A percentile compares a stretch with the other conserved stretches of the same genome.
Evolutionary conservation across 2,329 filamentous ascomycete species (phyloP).

Genomic region (Mariannaea elegans): DNA sequence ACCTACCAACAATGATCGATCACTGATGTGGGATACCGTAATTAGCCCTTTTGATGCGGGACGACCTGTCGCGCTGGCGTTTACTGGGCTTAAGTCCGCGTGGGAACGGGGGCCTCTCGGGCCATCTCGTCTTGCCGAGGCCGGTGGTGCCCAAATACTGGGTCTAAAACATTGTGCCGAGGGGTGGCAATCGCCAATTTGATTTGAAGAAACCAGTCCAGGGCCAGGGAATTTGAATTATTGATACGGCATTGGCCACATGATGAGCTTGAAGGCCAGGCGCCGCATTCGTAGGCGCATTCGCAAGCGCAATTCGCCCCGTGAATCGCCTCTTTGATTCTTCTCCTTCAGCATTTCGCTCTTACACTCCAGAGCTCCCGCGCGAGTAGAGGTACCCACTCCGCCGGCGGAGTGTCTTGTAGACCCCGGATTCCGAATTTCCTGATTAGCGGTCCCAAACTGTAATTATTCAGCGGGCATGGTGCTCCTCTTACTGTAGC

Average conservation of each 20-base stretch:
- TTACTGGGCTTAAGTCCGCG: conserved; percentile 38
- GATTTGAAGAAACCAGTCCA: neutral
- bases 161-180: conserved; percentile 2
- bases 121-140: conserved; percentile 29
- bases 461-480: no score
- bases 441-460: no score
- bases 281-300: no score
- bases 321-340: no score
- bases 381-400: neutral
- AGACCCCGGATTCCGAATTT: neutral
- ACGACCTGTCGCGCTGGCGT: conserved; percentile 24
- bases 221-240: neutral
- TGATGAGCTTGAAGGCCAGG: neutral
- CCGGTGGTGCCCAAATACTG: conserved; percentile 1
- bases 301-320: no score
- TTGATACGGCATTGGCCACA: neutral
- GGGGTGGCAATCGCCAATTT: neutral
- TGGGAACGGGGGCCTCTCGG: conserved; percentile 31
- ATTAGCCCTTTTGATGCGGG: neutral
- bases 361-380: no score
- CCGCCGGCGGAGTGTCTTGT: neutral
- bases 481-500: no score
- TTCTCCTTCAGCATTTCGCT: neutral
- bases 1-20: no score
- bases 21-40: neutral